Conservation (phyloP, 2,329 filamentous ascomycete genomes). For the Lecanosticta acicola region DNA sequence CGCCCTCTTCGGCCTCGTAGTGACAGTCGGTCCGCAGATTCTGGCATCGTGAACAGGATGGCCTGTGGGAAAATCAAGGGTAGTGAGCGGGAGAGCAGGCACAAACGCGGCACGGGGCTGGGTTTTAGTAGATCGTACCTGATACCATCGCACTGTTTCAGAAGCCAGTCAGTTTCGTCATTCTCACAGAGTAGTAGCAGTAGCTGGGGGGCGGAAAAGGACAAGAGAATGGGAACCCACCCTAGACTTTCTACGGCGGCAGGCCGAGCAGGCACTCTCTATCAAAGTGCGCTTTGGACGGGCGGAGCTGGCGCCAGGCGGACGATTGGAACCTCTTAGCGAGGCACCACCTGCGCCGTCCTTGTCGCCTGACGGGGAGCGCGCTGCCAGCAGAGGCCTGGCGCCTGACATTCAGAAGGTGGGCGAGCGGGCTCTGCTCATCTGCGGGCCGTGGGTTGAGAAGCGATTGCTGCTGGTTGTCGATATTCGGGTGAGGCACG, state of each 20-base stretch:
- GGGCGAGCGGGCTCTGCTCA: conserved; percentile 5
- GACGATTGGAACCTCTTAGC: conserved; percentile 13
- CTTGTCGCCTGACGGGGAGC: conserved; percentile 18
- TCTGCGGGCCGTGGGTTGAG: no score
- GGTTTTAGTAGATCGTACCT: conserved; percentile 14
- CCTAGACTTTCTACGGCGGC: conserved; percentile 25
- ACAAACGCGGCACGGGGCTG: background rate
- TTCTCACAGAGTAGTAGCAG: background rate
- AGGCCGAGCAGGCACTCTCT: conserved; percentile 28
- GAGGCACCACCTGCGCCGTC: conserved; percentile 11
- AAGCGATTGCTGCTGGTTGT: no score
- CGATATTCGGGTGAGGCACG: no score
- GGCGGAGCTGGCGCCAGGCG: conserved; percentile 7
- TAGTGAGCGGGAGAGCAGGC: conserved; percentile 5
- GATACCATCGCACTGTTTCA: conserved; percentile 22
- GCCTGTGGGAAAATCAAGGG: conserved; percentile 20
- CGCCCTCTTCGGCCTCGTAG: conserved; percentile 32
- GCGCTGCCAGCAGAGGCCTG: conserved; percentile 21
- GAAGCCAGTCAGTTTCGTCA: conserved; percentile 7
- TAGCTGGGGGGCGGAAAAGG: background rate
- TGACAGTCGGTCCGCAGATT: conserved; percentile 28
- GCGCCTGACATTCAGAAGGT: conserved; percentile 19
- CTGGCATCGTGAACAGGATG: conserved; percentile 28
- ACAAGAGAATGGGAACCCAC: conserved; percentile 21
- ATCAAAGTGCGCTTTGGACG: conserved; percentile 26